Conservation (phyloP, 176 grass and related monocot genomes). For the Aegilops umbellulata region DNA sequence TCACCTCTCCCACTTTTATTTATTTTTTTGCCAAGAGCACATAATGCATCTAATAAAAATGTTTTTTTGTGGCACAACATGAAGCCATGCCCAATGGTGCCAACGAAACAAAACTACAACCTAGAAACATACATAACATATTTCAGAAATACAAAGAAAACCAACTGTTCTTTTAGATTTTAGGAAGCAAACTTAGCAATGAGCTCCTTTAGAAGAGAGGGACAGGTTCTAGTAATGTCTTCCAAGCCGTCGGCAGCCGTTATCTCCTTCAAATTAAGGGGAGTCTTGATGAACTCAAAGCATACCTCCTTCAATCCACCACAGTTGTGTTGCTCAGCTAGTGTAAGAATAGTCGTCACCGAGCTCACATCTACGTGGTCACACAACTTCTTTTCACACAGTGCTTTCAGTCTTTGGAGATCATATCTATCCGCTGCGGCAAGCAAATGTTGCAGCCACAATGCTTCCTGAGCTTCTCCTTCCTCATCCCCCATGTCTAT, state of each 20-base stretch:
- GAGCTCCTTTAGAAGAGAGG: not conserved
- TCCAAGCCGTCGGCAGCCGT: not conserved
- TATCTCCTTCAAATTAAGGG: not conserved
- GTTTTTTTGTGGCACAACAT: too few relatives aligned
- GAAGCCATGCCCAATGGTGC: too few relatives aligned
- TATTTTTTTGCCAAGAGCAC: too few relatives aligned
- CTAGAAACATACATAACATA: too few relatives aligned
- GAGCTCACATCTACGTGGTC: not conserved
- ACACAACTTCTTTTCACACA: not conserved
- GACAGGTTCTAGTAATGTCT: not conserved
- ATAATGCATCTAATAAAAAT: too few relatives aligned
- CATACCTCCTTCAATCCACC: not conserved
- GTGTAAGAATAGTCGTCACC: not conserved
- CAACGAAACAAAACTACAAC: too few relatives aligned
- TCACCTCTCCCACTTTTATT: too few relatives aligned
- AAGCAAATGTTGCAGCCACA: not conserved
- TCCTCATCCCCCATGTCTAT: not conserved
- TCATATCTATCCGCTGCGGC: not conserved
- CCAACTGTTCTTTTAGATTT: not conserved
- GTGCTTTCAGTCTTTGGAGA: not conserved
- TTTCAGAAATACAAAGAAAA: too few relatives aligned
- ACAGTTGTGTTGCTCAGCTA: not conserved
- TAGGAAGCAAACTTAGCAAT: not conserved
- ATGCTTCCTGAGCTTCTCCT: not conserved
- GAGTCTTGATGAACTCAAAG: not conserved